Percentiles rank a stretch among this genome's conserved stretches.
These are phyloP conservation scores for Haematococcus lacustris DNA, from an alignment of 139 green algal genomes.

Conservation along the genomic window DNA sequence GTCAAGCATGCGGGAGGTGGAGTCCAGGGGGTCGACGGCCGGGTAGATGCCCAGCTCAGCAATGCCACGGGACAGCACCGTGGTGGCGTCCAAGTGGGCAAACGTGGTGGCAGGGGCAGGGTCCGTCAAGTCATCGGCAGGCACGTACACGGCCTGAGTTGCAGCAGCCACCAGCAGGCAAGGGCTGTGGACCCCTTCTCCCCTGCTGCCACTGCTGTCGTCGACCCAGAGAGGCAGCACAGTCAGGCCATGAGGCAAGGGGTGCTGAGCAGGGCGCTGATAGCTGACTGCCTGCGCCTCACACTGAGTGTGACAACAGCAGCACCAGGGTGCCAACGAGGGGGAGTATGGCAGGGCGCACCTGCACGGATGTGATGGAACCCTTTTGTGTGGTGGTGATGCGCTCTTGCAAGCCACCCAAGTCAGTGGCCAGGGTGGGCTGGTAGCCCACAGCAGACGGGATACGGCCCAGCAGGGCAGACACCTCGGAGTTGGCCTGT, in stretches of 20 bases:
- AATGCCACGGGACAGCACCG: constrained; percentile 95
- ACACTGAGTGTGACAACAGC: too few species aligned
- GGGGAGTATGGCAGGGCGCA: too few species aligned
- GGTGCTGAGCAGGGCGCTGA: too few species aligned
- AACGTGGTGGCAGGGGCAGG: constrained; percentile 97
- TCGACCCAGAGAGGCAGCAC: too few species aligned
- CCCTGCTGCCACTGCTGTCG: too few species aligned
- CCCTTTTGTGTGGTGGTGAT: constrained; percentile 98
- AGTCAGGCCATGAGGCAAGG: too few species aligned
- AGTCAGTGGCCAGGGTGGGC: constrained; percentile 95
- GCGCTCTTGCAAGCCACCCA: constrained; percentile 94
- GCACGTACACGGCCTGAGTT: constrained; percentile 99
- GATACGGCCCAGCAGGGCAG: constrained; percentile 95
- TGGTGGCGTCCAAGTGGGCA: constrained; percentile 97
- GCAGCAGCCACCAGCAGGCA: too few species aligned
- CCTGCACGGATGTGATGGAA: constrained; percentile 97
- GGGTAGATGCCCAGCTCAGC: constrained; percentile 99
- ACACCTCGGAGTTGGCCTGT: constrained; percentile 98
- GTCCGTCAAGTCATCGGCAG: constrained; percentile 97
- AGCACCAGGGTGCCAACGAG: too few species aligned
- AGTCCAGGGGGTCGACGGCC: constrained; percentile 98
- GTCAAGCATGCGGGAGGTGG: constrained; percentile 95
- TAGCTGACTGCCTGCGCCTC: too few species aligned
- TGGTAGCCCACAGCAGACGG: constrained; percentile 99
- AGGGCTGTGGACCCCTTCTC: too few species aligned